phyloP scores from a whole-genome alignment of 2,329 filamentous ascomycete species.

The Alternaria gansuensis region DNA sequence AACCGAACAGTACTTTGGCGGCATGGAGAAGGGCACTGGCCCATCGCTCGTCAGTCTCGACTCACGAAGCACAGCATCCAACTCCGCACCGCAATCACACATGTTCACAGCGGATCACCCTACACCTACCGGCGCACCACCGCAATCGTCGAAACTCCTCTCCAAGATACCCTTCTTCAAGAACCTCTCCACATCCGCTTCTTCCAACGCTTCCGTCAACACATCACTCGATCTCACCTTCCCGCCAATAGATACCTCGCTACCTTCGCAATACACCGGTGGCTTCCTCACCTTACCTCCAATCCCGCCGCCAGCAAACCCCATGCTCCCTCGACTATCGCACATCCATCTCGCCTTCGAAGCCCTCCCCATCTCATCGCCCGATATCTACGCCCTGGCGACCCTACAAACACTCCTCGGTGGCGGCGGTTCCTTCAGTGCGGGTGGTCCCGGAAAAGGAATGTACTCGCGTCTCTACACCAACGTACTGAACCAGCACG shows the following conservation, averaged over 20 bases:
- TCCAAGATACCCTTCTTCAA: slow-evolving; percentile 91
- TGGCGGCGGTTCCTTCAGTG: slow-evolving; percentile 94
- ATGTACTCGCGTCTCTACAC: slow-evolving; percentile 99
- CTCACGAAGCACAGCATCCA: slow-evolving; percentile 29
- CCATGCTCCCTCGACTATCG: slow-evolving; percentile 80
- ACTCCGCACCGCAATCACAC: slow-evolving; percentile 52
- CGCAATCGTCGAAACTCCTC: slow-evolving; percentile 71
- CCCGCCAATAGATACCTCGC: slow-evolving; percentile 65
- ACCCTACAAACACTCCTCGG: slow-evolving; percentile 95
- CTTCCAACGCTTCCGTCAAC: slow-evolving; percentile 64
- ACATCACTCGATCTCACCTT: slow-evolving; percentile 60
- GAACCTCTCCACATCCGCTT: slow-evolving; percentile 79
- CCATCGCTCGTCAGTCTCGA: slow-evolving; percentile 53
- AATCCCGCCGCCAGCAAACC: slow-evolving; percentile 79
- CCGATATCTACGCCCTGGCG: slow-evolving; percentile 95
- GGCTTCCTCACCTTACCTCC: slow-evolving; percentile 87
- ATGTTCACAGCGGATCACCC: slow-evolving; percentile 56
- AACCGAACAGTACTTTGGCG: slow-evolving; percentile 86
- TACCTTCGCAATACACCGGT: slow-evolving; percentile 85
- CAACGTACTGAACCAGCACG: slow-evolving; percentile 96
- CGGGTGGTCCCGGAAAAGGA: slow-evolving; percentile 95
- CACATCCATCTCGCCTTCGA: slow-evolving; percentile 97
- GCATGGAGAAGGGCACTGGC: slow-evolving; percentile 72
- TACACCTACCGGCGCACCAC: slow-evolving; percentile 51
- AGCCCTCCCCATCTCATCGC: slow-evolving; percentile 85